A percentile compares a stretch with the other conserved stretches of the same genome.
phyloP scores from a whole-genome alignment of 2,329 filamentous ascomycete genomes.

The Harringtonia aguacate region DNA sequence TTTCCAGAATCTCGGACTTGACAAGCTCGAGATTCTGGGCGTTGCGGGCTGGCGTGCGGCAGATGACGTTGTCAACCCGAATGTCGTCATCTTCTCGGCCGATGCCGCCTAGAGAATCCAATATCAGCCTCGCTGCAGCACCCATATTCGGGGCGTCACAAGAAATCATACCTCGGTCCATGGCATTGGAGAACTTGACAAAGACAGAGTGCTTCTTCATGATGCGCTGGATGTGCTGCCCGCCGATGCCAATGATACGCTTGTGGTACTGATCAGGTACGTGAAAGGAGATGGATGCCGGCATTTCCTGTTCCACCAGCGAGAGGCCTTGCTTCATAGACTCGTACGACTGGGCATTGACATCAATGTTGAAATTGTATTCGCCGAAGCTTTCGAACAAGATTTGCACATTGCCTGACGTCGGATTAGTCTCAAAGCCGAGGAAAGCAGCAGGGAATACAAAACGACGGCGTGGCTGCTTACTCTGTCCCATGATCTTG shows the following conservation, averaged over 20 bases:
- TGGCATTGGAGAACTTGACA: constrained; percentile 98
- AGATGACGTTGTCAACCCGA: constrained; percentile 98
- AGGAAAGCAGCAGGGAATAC: background rate
- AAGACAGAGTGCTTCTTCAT: constrained; percentile 99
- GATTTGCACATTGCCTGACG: constrained; percentile 80
- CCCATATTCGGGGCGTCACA: background rate
- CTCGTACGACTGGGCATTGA: constrained; percentile 84
- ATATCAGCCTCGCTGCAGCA: constrained; percentile 16
- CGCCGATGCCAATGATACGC: constrained; percentile 96
- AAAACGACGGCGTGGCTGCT: too few relatives aligned
- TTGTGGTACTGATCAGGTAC: constrained; percentile 99
- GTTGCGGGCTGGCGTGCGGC: constrained; percentile 91
- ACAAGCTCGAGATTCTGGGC: constrained; percentile 94
- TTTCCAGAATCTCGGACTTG: constrained; percentile 98
- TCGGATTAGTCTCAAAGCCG: background rate
- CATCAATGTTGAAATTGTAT: constrained; percentile 99
- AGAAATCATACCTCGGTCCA: constrained; percentile 64
- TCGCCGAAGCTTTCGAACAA: constrained; percentile 99
- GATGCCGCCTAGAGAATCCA: constrained; percentile 43
- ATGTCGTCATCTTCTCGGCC: constrained; percentile 96
- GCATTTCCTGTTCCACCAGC: constrained; percentile 97
- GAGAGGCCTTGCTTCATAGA: constrained; percentile 87
- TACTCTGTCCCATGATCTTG: constrained; percentile 99
- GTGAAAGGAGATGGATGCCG: constrained; percentile 96
- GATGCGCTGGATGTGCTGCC: constrained; percentile 96